Base-by-base conservation (phyloP, 305 asterid species). In the Solanum hybrid region DNA sequence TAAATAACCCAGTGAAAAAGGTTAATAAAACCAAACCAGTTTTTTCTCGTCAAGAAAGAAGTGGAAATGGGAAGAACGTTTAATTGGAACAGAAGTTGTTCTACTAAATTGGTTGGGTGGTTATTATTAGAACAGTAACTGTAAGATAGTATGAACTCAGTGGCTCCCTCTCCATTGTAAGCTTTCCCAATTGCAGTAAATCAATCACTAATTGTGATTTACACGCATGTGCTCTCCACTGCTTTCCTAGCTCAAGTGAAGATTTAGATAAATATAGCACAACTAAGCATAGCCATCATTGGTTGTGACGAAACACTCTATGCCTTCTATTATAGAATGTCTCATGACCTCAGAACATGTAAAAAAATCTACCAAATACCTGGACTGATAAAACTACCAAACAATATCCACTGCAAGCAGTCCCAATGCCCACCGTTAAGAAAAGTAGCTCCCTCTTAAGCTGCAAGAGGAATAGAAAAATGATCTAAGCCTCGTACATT, bases 351-450 rank as follows among this genome's bases (percentile, higher is more conserved):
- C 42, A 31, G 20, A 84, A 51, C 31, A 28, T 18, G 74, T 84
- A 78, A 22, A 78, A 20, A 36, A 22, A 36, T 84, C 88, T 51
- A 84, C 31, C 42, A 81, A 80, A 90, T 92, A 96, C 99, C 99
- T 97, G 95, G 73, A 92, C 90, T 10, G 99, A 97, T 84, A 97
- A 95, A 86, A 93, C 94, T 86, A 94, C 89, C 18, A 96, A 96
- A 91, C 99, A 97, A 92, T 97, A 97, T 91, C 99, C 99, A 88
- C 94, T 94, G 88, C 99, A 97, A 34, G 96, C 98, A 89, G 97
- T 91, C 92, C 99, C 99, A 77, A 97, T 93, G 57, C 95, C 95
- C 91, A 94, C 96, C 2, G 98, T 97, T 90, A 96, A 90, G 83
- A 95, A 95, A 64, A 96, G 93, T 90, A 96, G 92, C 92, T 97